A percentile compares a stretch with the other conserved stretches of the same genome.
phyloP scores from a whole-genome alignment of 2,329 filamentous ascomycete species.

The Neonectria magnoliae region DNA sequence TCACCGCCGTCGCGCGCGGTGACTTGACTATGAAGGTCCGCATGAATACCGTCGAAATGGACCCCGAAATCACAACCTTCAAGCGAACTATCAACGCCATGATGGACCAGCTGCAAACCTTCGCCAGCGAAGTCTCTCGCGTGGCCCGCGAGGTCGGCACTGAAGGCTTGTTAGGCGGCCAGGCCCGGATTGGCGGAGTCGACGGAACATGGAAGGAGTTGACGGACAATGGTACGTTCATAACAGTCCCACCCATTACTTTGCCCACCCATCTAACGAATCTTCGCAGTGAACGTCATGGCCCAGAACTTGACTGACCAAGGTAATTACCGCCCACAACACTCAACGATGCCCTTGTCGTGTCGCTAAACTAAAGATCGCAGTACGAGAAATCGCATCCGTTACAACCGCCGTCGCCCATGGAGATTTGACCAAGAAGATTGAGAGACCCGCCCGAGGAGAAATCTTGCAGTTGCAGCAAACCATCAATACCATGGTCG shows the following conservation, averaged over 20 bases:
- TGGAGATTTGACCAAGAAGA: slow-evolving; percentile 85
- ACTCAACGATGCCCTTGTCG: background rate
- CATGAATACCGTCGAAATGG: slow-evolving; percentile 96
- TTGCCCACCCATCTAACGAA: slow-evolving; percentile 24
- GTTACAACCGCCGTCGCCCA: slow-evolving; percentile 86
- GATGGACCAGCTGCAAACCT: slow-evolving; percentile 98
- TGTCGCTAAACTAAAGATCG: slow-evolving; percentile 23
- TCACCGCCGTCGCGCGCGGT: slow-evolving; percentile 93
- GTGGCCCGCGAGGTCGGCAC: slow-evolving; percentile 96
- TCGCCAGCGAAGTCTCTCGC: slow-evolving; percentile 94
- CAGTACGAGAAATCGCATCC: slow-evolving; percentile 84
- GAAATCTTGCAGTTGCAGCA: slow-evolving; percentile 86
- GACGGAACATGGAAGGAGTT: slow-evolving; percentile 98
- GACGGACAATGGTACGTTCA: slow-evolving; percentile 79
- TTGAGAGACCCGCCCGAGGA: slow-evolving; percentile 81
- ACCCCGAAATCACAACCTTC: slow-evolving; percentile 97
- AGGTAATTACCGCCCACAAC: slow-evolving; percentile 51
- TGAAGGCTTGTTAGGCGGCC: slow-evolving; percentile 91
- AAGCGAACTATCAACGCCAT: slow-evolving; percentile 99
- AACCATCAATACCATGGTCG: slow-evolving; percentile 91
- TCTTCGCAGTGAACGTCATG: slow-evolving; percentile 78
- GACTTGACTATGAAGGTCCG: slow-evolving; percentile 97
- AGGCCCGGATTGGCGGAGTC: slow-evolving; percentile 92
- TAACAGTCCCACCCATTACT: background rate
- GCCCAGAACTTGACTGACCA: slow-evolving; percentile 84